Evolutionary conservation across 2,329 filamentous ascomycete species (phyloP).

Genomic region (Cladophialophora bantiana): DNA sequence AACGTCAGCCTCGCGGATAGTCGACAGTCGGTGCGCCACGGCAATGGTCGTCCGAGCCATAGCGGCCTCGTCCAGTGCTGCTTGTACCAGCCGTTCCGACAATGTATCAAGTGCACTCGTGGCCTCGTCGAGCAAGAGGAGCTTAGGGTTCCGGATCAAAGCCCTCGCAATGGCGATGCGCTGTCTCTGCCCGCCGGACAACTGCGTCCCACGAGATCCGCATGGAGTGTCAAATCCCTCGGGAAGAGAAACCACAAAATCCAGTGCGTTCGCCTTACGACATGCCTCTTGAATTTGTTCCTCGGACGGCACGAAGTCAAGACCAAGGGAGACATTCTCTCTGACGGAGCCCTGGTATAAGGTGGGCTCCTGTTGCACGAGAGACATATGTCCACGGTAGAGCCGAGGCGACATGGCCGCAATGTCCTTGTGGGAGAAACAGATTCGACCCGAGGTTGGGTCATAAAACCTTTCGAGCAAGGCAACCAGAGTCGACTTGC

Average conservation of each 20-base stretch:
- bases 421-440: constrained; percentile 69
- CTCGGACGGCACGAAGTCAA: constrained; percentile 40
- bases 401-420: constrained; percentile 63
- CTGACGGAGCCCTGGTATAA: constrained; percentile 73
- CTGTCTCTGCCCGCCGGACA: constrained; percentile 54
- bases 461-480: constrained; percentile 73
- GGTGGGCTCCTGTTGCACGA: constrained; percentile 77
- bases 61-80: constrained; percentile 43
- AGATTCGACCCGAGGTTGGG: constrained; percentile 67
- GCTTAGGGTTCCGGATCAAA: constrained; percentile 47
- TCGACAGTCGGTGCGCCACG: constrained; percentile 50
- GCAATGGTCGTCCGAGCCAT: constrained; percentile 45
- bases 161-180: constrained; percentile 54
- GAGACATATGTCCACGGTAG: constrained; percentile 70
- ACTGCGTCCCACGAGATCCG: constrained; percentile 46
- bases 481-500: constrained; percentile 72
- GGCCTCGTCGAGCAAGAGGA: constrained; percentile 53
- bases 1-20: constrained; percentile 48
- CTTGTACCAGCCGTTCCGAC: constrained; percentile 46
- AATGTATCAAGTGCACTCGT: constrained; percentile 51
- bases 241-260: constrained; percentile 49
- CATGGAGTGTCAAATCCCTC: constrained; percentile 48
- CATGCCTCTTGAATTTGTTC: constrained; percentile 47
- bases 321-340: constrained; percentile 72
- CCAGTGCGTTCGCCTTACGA: constrained; percentile 47